Evolutionary conservation across 352 stramenopile genomes (phyloP).

Genomic region (Phytophthora tubulina): DNA sequence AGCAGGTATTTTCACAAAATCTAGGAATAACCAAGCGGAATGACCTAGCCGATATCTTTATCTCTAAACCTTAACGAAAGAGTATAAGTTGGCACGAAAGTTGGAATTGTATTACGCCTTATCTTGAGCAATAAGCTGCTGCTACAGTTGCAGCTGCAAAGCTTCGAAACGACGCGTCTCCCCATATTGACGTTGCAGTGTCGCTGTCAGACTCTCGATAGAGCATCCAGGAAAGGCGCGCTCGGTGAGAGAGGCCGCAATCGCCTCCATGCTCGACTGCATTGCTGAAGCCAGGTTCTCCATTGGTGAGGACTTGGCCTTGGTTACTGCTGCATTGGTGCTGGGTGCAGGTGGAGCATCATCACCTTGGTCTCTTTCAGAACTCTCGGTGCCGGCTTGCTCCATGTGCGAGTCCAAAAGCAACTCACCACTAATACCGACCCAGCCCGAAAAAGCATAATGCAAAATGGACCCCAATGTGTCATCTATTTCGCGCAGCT

Average conservation of each 20-base stretch:
- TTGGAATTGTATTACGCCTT: neutral
- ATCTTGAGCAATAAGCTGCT: neutral
- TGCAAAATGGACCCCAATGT: neutral
- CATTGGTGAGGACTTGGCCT: slow-evolving; percentile 1
- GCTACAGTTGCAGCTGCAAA: slow-evolving; percentile 10
- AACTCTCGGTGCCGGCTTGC: neutral
- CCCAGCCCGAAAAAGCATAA: neutral
- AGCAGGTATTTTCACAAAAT: slow-evolving; percentile 10
- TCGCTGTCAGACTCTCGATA: neutral
- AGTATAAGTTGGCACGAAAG: neutral
- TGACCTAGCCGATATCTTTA: slow-evolving; percentile 6
- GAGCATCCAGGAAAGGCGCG: neutral
- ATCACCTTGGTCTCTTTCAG: neutral
- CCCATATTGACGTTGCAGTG: neutral
- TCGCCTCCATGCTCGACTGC: slow-evolving; percentile 8
- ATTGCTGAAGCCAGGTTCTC: slow-evolving; percentile 7
- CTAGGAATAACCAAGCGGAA: slow-evolving; percentile 1
- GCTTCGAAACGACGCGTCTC: slow-evolving; percentile 8
- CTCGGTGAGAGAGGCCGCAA: neutral
- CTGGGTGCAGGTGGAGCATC: neutral
- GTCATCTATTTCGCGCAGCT: slow-evolving; percentile 8
- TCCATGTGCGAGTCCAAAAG: neutral
- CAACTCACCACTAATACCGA: neutral
- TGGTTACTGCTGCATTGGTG: neutral
- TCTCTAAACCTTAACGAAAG: neutral